Evolutionary conservation across 1,284 basidiomycete species (phyloP), one percentile per base, ranked within the genome.

Genomic region (Rhodotorula sp.): DNA sequence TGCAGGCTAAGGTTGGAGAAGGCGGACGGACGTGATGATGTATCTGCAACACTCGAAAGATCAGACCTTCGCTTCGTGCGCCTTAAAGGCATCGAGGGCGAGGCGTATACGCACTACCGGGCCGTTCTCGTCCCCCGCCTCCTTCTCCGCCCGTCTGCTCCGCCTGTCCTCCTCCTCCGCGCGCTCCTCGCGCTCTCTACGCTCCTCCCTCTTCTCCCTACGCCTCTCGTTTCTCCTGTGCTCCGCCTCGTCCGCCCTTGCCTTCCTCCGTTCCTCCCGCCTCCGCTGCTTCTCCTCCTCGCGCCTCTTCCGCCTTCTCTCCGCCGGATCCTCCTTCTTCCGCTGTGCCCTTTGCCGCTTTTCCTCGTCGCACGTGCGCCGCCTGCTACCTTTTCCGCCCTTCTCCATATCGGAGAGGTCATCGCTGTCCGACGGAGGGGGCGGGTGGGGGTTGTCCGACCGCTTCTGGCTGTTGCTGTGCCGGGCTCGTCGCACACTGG

Each of bases 401-500:
- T 63, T 63, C 51, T 63, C 61, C 9, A 41, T 19, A 39, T 56
- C 54, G 4, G 53, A 66, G n/a, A 60, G 64, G 25, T 54, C 51
- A 19, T 53, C 51, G 27, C 34, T 66, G 32, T 46, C 36, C 17
- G 57, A 36, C 22, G 48, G 25, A 1, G 50, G 37, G 6, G 13
- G 51, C 39, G 61, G 29, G 8, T 19, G 7, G 19, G 58, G 46
- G 21, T 21, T 15, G 36, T 17, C 13, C 6, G 25, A 17, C 22
- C 37, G 27, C 50, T 9, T 48, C 46, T 25, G 37, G 39, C 51
- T 57, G 27, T 34, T 56, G 55, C 56, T n/a, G 9, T 6, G 32
- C 12, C n/a, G 6, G 0, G 17, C 13, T 13, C 32, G 22, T 12
- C 44, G 25, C 7, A 10, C 13, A 39, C 19, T 9, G 37, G 3